Evolutionary conservation across 176 grass and related monocot species (phyloP).

Genomic region (Coix lacrymajobi): DNA sequence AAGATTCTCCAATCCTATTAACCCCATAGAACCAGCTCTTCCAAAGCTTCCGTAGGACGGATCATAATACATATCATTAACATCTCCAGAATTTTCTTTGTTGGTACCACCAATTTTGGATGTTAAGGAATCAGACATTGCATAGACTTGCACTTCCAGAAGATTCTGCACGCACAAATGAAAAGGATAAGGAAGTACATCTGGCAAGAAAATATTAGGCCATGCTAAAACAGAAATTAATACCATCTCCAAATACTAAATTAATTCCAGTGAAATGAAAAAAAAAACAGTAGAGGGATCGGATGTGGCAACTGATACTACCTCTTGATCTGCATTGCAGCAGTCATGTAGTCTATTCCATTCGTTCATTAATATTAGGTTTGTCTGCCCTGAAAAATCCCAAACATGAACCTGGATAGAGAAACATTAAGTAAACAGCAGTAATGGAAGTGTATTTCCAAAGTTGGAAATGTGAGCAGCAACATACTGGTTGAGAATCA

Average conservation of each 20-base stretch:
- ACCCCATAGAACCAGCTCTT: slow-evolving; percentile 47
- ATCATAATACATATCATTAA: slow-evolving; percentile 47
- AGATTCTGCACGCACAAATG: slow-evolving; percentile 61
- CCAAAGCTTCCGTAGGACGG: slow-evolving; percentile 41
- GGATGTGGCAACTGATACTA: slow-evolving; percentile 30
- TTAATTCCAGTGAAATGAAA: slow-evolving; percentile 2
- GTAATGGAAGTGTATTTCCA: slow-evolving; percentile 20
- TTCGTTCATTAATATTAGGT: slow-evolving; percentile 97
- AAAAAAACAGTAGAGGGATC: not conserved
- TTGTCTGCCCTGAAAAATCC: slow-evolving; percentile 99
- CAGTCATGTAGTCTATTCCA: slow-evolving; percentile 69
- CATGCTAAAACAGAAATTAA: slow-evolving; percentile 2
- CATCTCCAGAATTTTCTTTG: slow-evolving; percentile 32
- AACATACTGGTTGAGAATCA: slow-evolving; percentile 90
- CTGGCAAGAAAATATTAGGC: not conserved
- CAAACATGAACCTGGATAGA: slow-evolving; percentile 87
- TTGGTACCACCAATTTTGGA: slow-evolving; percentile 48
- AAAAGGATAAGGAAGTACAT: slow-evolving; percentile 22
- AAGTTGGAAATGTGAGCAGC: slow-evolving; percentile 36
- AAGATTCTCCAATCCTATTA: slow-evolving; percentile 95
- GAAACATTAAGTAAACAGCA: slow-evolving; percentile 55
- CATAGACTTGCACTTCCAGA: slow-evolving; percentile 88
- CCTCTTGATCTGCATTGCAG: slow-evolving; percentile 83
- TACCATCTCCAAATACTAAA: not conserved
- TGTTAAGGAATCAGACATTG: slow-evolving; percentile 61